Evolutionary conservation across 495 filamentous ascomycete genomes (phyloP).

Genomic region (Poronia punctata): DNA sequence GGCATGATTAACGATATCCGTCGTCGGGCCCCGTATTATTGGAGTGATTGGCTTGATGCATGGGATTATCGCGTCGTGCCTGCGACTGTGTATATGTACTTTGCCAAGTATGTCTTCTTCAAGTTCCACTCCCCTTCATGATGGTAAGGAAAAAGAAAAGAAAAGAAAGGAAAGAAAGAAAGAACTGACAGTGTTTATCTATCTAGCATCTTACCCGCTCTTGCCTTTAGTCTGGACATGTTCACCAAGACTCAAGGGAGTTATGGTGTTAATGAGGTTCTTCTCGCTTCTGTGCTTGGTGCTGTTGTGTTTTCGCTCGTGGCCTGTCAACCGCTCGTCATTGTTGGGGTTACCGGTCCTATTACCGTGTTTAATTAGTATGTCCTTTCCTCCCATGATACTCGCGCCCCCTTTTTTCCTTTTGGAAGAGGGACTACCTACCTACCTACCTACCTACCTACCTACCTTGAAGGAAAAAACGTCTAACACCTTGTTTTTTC

Average conservation of each 20-base stretch:
- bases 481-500: too few relatives aligned
- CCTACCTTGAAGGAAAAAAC: too few relatives aligned
- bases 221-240: constrained; percentile 85
- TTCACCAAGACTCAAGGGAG: constrained; percentile 69
- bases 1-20: constrained; percentile 72
- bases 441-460: too few relatives aligned
- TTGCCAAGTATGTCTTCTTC: constrained; percentile 61
- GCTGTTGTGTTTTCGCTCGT: constrained; percentile 69
- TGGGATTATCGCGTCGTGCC: constrained; percentile 81
- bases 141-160: too few relatives aligned
- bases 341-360: constrained; percentile 86
- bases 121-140: background rate
- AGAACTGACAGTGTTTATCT: constrained; percentile 9
- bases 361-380: constrained; percentile 83
- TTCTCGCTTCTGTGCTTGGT: constrained; percentile 70
- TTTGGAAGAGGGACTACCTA: too few relatives aligned
- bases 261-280: constrained; percentile 80
- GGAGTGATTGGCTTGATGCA: constrained; percentile 73
- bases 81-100: constrained; percentile 83
- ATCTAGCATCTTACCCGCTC: constrained; percentile 65
- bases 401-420: background rate
- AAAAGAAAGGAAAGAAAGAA: too few relatives aligned
- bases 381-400: constrained; percentile 9
- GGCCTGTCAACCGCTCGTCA: constrained; percentile 73
- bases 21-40: constrained; percentile 65